Percentiles rank a stretch among this genome's conserved stretches.
Conservation (phyloP, 2,329 filamentous ascomycete genomes). For the Proliferodiscus dingleyae region DNA sequence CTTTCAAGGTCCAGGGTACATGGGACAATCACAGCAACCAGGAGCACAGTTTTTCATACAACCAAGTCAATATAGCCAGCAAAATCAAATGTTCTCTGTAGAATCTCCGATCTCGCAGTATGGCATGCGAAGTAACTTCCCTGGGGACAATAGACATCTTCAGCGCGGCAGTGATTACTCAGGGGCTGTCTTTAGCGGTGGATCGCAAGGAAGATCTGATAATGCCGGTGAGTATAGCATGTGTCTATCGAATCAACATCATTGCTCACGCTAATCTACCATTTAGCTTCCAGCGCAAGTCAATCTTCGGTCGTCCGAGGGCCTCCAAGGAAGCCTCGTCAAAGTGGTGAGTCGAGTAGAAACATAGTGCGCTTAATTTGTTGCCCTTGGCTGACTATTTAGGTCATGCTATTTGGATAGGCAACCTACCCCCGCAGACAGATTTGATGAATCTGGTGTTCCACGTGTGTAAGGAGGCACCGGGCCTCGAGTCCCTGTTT, state of each 20-base stretch:
- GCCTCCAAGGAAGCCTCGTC: conserved; percentile 52
- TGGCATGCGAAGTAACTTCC: conserved; percentile 14
- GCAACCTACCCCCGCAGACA: conserved; percentile 82
- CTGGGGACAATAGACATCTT: conserved; percentile 18
- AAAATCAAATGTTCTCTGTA: conserved; percentile 20
- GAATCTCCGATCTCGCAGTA: conserved; percentile 14
- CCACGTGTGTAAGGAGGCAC: conserved; percentile 75
- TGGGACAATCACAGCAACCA: conserved; percentile 21
- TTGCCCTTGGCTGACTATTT: conserved; percentile 34
- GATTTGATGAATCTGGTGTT: conserved; percentile 81
- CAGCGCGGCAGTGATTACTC: conserved; percentile 15
- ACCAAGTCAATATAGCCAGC: conserved; percentile 21
- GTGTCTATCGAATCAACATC: not conserved
- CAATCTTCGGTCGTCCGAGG: conserved; percentile 45
- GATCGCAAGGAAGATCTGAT: conserved; percentile 11
- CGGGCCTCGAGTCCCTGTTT: conserved; percentile 81
- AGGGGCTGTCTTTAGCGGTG: conserved; percentile 4
- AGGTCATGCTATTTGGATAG: conserved; percentile 93
- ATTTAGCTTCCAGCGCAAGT: conserved; percentile 30
- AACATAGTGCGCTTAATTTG: conserved; percentile 1
- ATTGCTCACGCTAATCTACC: not conserved
- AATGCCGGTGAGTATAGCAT: conserved; percentile 27
- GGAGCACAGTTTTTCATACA: conserved; percentile 23
- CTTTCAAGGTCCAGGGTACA: conserved; percentile 23
- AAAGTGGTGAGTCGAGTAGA: conserved; percentile 48